These are phyloP conservation scores for Pestalotiopsis sp. DNA, from an alignment of 2,329 filamentous ascomycete species.

Conservation along the genomic window DNA sequence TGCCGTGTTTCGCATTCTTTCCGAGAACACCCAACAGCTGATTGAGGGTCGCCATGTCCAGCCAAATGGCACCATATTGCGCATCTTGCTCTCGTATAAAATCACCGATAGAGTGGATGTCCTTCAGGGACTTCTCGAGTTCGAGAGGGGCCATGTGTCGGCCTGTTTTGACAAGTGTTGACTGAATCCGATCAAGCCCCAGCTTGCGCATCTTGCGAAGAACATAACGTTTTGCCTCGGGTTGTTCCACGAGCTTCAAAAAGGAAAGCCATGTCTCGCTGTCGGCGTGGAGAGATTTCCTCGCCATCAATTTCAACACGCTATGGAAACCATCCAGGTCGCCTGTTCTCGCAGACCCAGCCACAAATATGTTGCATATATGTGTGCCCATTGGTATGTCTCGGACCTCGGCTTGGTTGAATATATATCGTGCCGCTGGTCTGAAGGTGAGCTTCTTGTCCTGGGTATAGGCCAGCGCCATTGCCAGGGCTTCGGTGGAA, in stretches of 20 bases:
- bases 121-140: constrained; percentile 19
- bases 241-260: constrained; percentile 42
- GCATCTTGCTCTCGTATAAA: constrained; percentile 24
- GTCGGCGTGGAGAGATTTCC: constrained; percentile 24
- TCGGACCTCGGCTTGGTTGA: constrained; percentile 21
- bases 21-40: constrained; percentile 30
- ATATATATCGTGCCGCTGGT: constrained; percentile 23
- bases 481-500: constrained; percentile 29
- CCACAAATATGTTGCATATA: constrained; percentile 27
- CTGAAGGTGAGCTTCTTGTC: constrained; percentile 23
- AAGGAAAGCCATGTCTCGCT: constrained; percentile 29
- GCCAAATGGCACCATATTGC: constrained; percentile 27
- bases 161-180: constrained; percentile 23
- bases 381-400: constrained; percentile 28
- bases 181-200: constrained; percentile 22
- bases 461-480: constrained; percentile 29
- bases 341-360: constrained; percentile 23
- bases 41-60: constrained; percentile 29
- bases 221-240: constrained; percentile 46
- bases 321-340: constrained; percentile 29
- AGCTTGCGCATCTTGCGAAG: constrained; percentile 36
- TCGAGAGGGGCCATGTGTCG: constrained; percentile 24
- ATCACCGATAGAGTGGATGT: constrained; percentile 13
- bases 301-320: constrained; percentile 28
- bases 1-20: constrained; percentile 17